Percentiles rank a stretch among this genome's conserved stretches.
phyloP scores from a whole-genome alignment of 495 filamentous ascomycete genomes.

The Cudoniella acicularis region DNA sequence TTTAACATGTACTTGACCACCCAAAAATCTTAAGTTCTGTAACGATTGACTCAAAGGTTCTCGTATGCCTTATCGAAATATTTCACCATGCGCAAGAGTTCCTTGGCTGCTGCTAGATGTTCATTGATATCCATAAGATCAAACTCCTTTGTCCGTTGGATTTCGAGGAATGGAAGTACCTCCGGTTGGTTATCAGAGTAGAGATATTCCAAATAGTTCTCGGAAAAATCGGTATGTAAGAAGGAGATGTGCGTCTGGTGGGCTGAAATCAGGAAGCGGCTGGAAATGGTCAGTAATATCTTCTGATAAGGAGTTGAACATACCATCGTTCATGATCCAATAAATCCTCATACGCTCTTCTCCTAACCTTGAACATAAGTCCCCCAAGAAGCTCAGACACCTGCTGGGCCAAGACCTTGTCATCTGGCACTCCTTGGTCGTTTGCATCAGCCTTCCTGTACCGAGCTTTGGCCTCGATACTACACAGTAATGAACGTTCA shows the following conservation, averaged over 20 bases:
- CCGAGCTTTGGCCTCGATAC: neutral
- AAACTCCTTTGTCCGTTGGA: neutral
- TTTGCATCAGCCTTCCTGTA: neutral
- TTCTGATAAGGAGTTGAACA: neutral
- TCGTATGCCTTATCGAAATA: too few species aligned
- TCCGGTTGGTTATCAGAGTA: neutral
- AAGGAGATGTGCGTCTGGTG: neutral
- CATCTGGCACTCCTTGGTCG: neutral
- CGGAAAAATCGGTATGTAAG: neutral
- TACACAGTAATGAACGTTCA: neutral
- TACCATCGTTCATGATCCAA: neutral
- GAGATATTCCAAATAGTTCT: neutral
- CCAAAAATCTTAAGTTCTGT: too few species aligned
- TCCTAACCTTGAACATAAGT: neutral
- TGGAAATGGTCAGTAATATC: neutral
- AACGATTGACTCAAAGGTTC: too few species aligned
- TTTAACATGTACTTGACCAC: too few species aligned
- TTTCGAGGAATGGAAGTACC: neutral
- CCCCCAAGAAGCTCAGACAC: neutral
- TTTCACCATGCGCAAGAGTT: too few species aligned
- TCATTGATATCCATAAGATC: too few species aligned
- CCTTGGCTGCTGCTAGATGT: too few species aligned
- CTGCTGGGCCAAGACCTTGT: neutral
- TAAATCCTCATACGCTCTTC: neutral
- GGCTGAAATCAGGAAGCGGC: neutral